Percentiles rank a stretch among this genome's conserved stretches.
phyloP scores from a whole-genome alignment of 2,329 filamentous ascomycete genomes.

The Ascochyta pisi region DNA sequence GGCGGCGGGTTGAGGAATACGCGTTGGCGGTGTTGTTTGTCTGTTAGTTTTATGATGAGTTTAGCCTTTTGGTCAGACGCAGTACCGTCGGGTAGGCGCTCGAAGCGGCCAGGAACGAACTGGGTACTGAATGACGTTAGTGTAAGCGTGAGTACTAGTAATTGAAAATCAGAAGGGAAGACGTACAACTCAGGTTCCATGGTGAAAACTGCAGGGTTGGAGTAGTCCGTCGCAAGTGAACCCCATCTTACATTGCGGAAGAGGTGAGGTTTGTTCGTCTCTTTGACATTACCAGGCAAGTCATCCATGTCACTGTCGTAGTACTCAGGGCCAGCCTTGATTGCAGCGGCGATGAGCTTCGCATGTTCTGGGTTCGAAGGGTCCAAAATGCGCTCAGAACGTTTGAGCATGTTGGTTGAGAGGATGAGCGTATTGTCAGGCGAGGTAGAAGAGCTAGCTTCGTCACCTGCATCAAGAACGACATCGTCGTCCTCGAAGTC shows the following conservation, averaged over 20 bases:
- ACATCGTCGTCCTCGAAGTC: constrained; percentile 5
- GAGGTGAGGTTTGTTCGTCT: constrained; percentile 26
- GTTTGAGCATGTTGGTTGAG: constrained; percentile 24
- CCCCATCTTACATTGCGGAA: constrained; percentile 41
- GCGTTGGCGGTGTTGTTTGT: constrained; percentile 27
- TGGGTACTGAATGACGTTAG: constrained; percentile 18
- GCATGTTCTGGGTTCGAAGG: constrained; percentile 25
- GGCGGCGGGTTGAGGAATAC: constrained; percentile 39
- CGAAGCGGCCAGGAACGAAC: constrained; percentile 39
- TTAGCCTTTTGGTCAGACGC: constrained; percentile 37
- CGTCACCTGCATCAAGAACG: constrained; percentile 1
- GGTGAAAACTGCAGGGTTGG: constrained; percentile 22
- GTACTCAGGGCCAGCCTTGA: constrained; percentile 31
- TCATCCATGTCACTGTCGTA: constrained; percentile 37
- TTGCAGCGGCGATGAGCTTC: constrained; percentile 25
- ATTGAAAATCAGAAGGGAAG: no score
- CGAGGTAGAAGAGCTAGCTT: not conserved
- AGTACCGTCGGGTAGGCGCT: constrained; percentile 30
- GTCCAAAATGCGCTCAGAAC: constrained; percentile 32
- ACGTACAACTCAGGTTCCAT: constrained; percentile 24
- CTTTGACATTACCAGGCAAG: constrained; percentile 22
- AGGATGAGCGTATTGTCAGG: constrained; percentile 13
- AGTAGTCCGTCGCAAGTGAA: constrained; percentile 20
- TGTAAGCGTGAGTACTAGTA: no score
- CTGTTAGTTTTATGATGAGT: constrained; percentile 34